Evolutionary conservation across 495 filamentous ascomycete species (phyloP), one percentile per base, ranked within the genome.

Genomic region (Tuber aestivum): DNA sequence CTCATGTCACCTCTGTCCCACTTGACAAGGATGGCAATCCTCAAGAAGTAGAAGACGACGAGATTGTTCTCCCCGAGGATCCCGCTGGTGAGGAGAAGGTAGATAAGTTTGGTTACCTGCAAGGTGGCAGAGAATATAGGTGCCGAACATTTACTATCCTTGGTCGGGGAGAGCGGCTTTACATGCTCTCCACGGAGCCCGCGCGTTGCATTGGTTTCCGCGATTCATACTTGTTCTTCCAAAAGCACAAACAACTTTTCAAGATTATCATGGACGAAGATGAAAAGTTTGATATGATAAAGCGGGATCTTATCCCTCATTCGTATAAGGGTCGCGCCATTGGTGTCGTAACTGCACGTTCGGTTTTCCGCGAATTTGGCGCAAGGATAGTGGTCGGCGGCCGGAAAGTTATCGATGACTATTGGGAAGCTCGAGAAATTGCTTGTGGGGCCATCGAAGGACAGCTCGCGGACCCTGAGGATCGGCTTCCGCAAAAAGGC

Each of bases 251-350:
- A 82, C 89, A 94, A 81, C 91, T 97, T 32, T 94, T 93, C 87
- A 97, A 97, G 86, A 95, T 97, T 81, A 95, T 97, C 78, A 91
- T 97, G 78, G 93, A 93, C 75, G 94, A 97, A 73, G 91, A 94
- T 32, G 93, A 94, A 77, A 97, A 97, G 85, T 92, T 90, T 72
- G 94, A 97, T 82, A 88, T 97, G 83, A 99, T 99, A 78, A 93
- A 94, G 61, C 92, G 95, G 70, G 91, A 95, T 38, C 89, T 99
- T 77, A 97, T 99, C 75, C 95, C 95, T 4, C 94, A 97, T 86
- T 95, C 92, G 45, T 99, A 99, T 89, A 99, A 99, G 83, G 95
- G 95, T 76, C 92, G 95, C 69, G 93, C 95, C 27, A 99, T 99
- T 83, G 95, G 95, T 84, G 94, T 99, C 40, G 95, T 97, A 70